phyloP scores from a whole-genome alignment of 2,329 filamentous ascomycete genomes.

The Fonsecaea pedrosoi region DNA sequence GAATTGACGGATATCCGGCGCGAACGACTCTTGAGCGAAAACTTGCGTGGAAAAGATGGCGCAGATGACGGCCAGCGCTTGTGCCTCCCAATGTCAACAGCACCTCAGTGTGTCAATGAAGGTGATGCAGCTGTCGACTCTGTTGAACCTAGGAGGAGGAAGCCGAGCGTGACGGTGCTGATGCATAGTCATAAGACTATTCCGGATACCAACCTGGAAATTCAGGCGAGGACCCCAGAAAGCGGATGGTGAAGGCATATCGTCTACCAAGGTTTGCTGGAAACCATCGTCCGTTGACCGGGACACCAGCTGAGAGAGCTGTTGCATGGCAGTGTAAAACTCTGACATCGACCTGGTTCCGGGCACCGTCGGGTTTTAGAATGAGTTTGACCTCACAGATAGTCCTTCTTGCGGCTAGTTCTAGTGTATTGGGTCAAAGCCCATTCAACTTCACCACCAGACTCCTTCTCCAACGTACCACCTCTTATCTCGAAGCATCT shows the following conservation, averaged over 20 bases:
- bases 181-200: constrained; percentile 14
- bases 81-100: constrained; percentile 15
- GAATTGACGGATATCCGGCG: constrained; percentile 36
- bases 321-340: not conserved
- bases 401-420: constrained; percentile 94
- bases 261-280: not conserved
- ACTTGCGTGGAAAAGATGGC: constrained; percentile 21
- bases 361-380: not conserved
- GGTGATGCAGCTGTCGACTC: constrained; percentile 1
- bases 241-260: constrained; percentile 24
- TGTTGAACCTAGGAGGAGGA: constrained; percentile 38
- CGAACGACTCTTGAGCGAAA: constrained; percentile 25
- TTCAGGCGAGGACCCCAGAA: constrained; percentile 38
- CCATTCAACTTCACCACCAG: constrained; percentile 93
- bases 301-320: not conserved
- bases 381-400: constrained; percentile 62
- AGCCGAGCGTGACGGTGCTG: constrained; percentile 28
- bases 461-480: constrained; percentile 85
- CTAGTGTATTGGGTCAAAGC: constrained; percentile 93
- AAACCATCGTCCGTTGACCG: not conserved
- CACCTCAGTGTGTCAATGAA: constrained; percentile 38
- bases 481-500: constrained; percentile 89
- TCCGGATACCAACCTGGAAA: constrained; percentile 43
- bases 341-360: not conserved
- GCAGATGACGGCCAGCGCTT: constrained; percentile 18